phyloP scores from a whole-genome alignment of 2,329 filamentous ascomycete species.

The Ophiostoma piceae region DNA sequence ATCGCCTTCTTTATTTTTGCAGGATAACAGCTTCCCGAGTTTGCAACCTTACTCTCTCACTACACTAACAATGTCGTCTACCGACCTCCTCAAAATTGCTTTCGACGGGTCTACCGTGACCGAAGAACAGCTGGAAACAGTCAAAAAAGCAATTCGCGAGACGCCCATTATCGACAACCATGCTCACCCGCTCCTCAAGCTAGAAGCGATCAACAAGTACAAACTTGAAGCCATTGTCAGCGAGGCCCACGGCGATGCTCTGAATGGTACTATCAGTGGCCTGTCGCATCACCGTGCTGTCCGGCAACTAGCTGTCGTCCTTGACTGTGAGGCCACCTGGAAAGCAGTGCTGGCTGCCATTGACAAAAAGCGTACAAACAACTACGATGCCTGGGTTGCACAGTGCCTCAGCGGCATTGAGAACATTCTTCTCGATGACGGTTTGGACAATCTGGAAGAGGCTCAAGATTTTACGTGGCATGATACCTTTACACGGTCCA shows the following conservation, averaged over 20 bases:
- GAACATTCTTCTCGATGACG: slow-evolving; percentile 72
- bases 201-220: slow-evolving; percentile 43
- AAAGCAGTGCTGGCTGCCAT: slow-evolving; percentile 45
- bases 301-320: slow-evolving; percentile 60
- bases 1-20: background rate
- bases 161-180: slow-evolving; percentile 70
- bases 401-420: slow-evolving; percentile 68
- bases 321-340: slow-evolving; percentile 62
- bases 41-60: background rate
- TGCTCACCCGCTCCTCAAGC: slow-evolving; percentile 61
- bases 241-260: slow-evolving; percentile 65
- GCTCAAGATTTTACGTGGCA: slow-evolving; percentile 60
- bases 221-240: slow-evolving; percentile 58
- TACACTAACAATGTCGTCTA: background rate
- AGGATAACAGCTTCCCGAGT: background rate
- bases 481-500: slow-evolving; percentile 56
- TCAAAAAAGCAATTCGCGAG: slow-evolving; percentile 42
- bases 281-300: slow-evolving; percentile 66
- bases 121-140: slow-evolving; percentile 15
- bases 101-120: background rate
- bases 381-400: slow-evolving; percentile 53
- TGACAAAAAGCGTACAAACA: slow-evolving; percentile 38
- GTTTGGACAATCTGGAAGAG: slow-evolving; percentile 52
- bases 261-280: slow-evolving; percentile 56
- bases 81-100: background rate